Evolutionary conservation across 2,329 filamentous ascomycete genomes (phyloP).

Genomic region (Coniochaeta sp.): DNA sequence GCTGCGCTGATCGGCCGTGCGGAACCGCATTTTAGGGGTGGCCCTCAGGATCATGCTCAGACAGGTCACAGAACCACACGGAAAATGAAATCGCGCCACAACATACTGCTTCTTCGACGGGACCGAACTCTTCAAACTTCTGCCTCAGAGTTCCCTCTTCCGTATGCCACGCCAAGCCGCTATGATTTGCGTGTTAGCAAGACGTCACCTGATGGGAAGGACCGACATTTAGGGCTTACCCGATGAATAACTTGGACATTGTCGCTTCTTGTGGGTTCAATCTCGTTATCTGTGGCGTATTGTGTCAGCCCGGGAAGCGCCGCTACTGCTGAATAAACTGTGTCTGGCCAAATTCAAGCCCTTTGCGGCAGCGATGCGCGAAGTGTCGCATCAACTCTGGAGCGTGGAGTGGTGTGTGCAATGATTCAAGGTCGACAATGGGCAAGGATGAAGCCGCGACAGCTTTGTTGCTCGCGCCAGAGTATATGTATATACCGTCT

Average conservation of each 20-base stretch:
- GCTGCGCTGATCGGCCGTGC: background rate
- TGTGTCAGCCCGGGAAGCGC: constrained; percentile 1
- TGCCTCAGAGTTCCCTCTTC: constrained; percentile 78
- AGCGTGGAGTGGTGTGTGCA: background rate
- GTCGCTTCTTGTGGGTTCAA: background rate
- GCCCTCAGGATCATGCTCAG: background rate
- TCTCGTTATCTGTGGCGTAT: background rate
- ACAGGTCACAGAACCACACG: constrained; percentile 1
- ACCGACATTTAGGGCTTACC: constrained; percentile 44
- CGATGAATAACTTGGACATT: constrained; percentile 95
- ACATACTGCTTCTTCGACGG: constrained; percentile 92
- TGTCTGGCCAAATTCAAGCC: constrained; percentile 2
- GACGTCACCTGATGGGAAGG: background rate
- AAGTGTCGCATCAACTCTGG: background rate
- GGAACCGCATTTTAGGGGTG: background rate
- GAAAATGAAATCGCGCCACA: constrained; percentile 11
- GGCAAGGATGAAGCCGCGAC: background rate
- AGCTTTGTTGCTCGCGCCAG: background rate
- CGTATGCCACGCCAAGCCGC: constrained; percentile 97
- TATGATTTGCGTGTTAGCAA: constrained; percentile 25
- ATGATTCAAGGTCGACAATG: background rate
- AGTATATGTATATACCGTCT: background rate
- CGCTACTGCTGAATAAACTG: constrained; percentile 5
- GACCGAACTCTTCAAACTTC: constrained; percentile 89
- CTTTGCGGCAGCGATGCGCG: background rate